phyloP scores from a whole-genome alignment of 2,329 filamentous ascomycete genomes.

The Exophiala alcalophila region DNA sequence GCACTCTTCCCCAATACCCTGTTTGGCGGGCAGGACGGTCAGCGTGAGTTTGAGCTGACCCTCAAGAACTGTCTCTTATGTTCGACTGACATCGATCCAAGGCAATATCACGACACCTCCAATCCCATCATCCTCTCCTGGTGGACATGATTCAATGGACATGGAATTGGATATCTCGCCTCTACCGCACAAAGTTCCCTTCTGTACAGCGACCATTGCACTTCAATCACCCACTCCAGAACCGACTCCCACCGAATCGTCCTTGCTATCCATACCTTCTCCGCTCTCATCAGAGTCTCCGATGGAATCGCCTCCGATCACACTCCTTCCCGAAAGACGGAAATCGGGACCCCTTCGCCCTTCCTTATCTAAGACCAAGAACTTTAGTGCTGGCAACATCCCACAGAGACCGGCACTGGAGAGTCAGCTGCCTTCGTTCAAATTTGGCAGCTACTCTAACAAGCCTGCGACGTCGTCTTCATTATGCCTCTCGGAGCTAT shows the following conservation, averaged over 20 bases:
- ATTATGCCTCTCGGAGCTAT: constrained; percentile 75
- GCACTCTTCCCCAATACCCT: constrained; percentile 77
- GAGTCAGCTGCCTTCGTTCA: constrained; percentile 68
- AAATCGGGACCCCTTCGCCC: constrained; percentile 70
- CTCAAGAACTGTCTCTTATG: constrained; percentile 7
- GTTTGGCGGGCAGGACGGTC: constrained; percentile 57
- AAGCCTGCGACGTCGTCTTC: constrained; percentile 56
- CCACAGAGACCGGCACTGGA: constrained; percentile 61
- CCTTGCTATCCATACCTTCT: constrained; percentile 36
- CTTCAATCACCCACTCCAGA: constrained; percentile 70
- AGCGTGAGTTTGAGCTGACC: constrained; percentile 52
- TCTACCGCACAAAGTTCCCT: constrained; percentile 80
- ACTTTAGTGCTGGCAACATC: constrained; percentile 65
- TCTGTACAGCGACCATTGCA: constrained; percentile 58
- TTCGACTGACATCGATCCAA: constrained; percentile 34
- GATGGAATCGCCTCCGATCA: constrained; percentile 33
- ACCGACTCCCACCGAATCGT: constrained; percentile 44
- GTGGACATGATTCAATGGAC: constrained; percentile 55
- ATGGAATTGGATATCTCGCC: constrained; percentile 99
- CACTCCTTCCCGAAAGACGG: constrained; percentile 45
- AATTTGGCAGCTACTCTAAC: constrained; percentile 58
- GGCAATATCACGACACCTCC: constrained; percentile 81
- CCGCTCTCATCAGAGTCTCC: constrained; percentile 43
- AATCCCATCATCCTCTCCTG: constrained; percentile 78
- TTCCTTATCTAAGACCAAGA: constrained; percentile 71